Percentiles rank a stretch among this genome's conserved stretches.
These are phyloP conservation scores for Solidago caesia DNA, from an alignment of 129 eudicot genomes.

Conservation along the genomic window DNA sequence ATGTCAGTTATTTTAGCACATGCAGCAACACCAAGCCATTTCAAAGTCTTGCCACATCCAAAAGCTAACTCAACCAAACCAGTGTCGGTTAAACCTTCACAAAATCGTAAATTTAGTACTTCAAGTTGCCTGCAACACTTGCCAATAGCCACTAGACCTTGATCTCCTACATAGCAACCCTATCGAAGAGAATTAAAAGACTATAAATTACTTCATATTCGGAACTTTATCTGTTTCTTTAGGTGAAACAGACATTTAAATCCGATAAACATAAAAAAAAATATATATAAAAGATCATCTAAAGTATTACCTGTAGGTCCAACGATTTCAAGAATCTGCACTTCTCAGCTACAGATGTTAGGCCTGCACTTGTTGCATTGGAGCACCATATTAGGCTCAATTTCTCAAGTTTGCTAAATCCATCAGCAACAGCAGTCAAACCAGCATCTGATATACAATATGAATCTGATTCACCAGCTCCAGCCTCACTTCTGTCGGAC, in stretches of 20 bases:
- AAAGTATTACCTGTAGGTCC: constrained; percentile 69
- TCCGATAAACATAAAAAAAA: background rate
- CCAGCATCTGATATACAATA: constrained; percentile 82
- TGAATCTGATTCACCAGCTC: constrained; percentile 52
- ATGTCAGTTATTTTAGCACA: constrained; percentile 83
- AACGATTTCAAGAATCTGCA: constrained; percentile 68
- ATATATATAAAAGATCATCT: background rate
- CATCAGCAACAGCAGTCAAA: constrained; percentile 66
- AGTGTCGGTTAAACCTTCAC: constrained; percentile 84
- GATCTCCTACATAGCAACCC: constrained; percentile 92
- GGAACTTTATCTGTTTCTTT: background rate
- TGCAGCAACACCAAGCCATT: constrained; percentile 87
- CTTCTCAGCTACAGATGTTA: constrained; percentile 75
- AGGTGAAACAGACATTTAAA: background rate
- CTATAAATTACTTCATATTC: constrained; percentile 23
- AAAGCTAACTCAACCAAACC: constrained; percentile 67
- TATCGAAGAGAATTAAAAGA: constrained; percentile 28
- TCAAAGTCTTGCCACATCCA: constrained; percentile 73
- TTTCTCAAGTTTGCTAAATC: constrained; percentile 71
- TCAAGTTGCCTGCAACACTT: constrained; percentile 73
- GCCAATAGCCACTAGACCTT: constrained; percentile 82
- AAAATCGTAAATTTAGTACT: constrained; percentile 72
- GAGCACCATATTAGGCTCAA: constrained; percentile 97
- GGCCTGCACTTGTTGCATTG: constrained; percentile 69
- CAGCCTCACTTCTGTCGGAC: constrained; percentile 44